A percentile compares a stretch with the other conserved stretches of the same genome.
These are phyloP conservation scores for Symmetrospora coprosmae DNA, from an alignment of 768 basidiomycete species.

Conservation along the genomic window DNA sequence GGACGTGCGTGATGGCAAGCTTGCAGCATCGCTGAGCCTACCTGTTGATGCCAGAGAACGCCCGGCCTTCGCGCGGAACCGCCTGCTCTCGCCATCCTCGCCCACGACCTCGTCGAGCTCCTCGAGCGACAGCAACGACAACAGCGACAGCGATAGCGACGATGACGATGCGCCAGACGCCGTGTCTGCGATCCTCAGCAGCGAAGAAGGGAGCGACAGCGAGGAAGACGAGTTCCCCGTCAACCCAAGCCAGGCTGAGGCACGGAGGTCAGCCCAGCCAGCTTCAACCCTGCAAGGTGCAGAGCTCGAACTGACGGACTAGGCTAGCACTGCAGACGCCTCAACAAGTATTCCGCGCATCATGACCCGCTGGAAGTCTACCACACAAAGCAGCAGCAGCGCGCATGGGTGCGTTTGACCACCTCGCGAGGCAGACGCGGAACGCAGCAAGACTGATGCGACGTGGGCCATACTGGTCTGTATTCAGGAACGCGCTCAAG, in stretches of 20 bases:
- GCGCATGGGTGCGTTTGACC: conserved; percentile 12
- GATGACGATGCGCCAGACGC: neutral
- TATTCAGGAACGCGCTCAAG: conserved; percentile 13
- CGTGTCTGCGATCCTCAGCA: neutral
- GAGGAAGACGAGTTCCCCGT: conserved; percentile 20
- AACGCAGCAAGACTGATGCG: neutral
- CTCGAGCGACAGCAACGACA: too few species aligned
- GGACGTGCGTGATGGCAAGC: too few species aligned
- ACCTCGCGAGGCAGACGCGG: neutral
- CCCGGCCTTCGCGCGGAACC: too few species aligned
- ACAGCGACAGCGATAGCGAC: neutral
- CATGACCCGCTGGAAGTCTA: conserved; percentile 7
- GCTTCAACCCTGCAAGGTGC: too few species aligned
- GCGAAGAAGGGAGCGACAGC: conserved; percentile 8
- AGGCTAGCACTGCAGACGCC: neutral
- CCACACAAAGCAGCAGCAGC: conserved; percentile 4
- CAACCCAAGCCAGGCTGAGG: too few species aligned
- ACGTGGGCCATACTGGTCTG: neutral
- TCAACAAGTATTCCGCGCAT: neutral
- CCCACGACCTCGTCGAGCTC: too few species aligned
- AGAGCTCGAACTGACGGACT: too few species aligned
- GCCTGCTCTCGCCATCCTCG: too few species aligned
- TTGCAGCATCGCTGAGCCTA: too few species aligned
- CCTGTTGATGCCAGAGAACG: too few species aligned
- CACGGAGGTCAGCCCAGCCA: too few species aligned